Conservation (phyloP, 228 moss, liverwort and hornwort genomes). For the Sphagnum magellanicum region DNA sequence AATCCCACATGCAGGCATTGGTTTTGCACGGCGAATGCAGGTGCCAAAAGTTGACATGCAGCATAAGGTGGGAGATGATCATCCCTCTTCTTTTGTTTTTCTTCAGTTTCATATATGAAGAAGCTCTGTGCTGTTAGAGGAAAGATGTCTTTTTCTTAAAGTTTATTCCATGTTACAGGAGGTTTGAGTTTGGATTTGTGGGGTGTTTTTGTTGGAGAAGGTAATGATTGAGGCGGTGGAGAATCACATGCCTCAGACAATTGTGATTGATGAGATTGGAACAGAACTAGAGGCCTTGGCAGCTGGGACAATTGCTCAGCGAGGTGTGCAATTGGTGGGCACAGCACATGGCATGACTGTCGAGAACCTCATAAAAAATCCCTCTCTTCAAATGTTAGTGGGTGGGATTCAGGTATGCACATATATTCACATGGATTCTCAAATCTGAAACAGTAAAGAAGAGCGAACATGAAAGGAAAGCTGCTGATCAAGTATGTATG, state of each 20-base stretch:
- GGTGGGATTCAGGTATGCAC: slow-evolving; percentile 93
- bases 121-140: no score
- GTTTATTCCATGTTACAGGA: no score
- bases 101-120: no score
- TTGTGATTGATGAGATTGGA: slow-evolving; percentile 97
- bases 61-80: slow-evolving; percentile 52
- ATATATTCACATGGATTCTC: background rate
- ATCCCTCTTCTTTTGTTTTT: background rate
- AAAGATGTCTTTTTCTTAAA: no score
- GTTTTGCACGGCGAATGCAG: slow-evolving; percentile 94
- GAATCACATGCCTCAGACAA: slow-evolving; percentile 97
- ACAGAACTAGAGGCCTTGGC: slow-evolving; percentile 92
- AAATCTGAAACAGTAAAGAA: no score
- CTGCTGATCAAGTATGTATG: no score
- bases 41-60: slow-evolving; percentile 86
- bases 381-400: slow-evolving; percentile 80
- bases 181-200: no score
- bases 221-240: slow-evolving; percentile 99
- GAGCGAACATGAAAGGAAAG: no score
- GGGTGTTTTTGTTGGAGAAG: slow-evolving; percentile 13
- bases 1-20: slow-evolving; percentile 85
- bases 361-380: slow-evolving; percentile 95
- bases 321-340: slow-evolving; percentile 95
- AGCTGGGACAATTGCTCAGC: slow-evolving; percentile 90
- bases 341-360: slow-evolving; percentile 97